These are phyloP conservation scores for Porcisia deanei DNA, from an alignment of 208 protist species.

Conservation along the genomic window DNA sequence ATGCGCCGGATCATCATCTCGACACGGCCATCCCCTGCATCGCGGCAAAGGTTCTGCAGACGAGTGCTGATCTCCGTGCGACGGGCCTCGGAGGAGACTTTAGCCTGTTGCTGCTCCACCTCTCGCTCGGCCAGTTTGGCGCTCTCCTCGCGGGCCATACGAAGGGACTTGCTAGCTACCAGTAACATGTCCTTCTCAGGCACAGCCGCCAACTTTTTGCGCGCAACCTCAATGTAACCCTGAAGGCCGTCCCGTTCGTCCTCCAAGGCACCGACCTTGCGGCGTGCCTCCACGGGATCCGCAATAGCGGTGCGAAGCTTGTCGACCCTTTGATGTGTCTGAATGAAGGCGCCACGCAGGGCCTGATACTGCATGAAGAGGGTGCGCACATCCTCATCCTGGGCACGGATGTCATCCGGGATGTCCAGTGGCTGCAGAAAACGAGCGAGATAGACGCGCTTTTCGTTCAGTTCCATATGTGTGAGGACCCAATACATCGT, in stretches of 20 bases:
- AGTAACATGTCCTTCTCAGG: slow-evolving; percentile 83
- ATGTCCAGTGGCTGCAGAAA: slow-evolving; percentile 89
- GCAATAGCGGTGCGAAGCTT: slow-evolving; percentile 65
- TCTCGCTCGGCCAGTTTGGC: slow-evolving; percentile 65
- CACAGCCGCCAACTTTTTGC: slow-evolving; percentile 70
- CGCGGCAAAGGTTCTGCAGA: slow-evolving; percentile 85
- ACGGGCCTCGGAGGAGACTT: slow-evolving; percentile 68
- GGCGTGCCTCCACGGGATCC: slow-evolving; percentile 76
- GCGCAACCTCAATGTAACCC: slow-evolving; percentile 69
- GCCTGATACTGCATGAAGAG: slow-evolving; percentile 88
- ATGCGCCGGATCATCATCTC: slow-evolving; percentile 87
- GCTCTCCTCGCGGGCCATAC: slow-evolving; percentile 75
- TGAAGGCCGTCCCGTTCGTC: slow-evolving; percentile 77
- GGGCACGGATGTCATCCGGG: slow-evolving; percentile 80
- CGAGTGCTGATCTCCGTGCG: slow-evolving; percentile 79
- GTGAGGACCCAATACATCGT: slow-evolving; percentile 90
- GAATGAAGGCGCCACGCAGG: slow-evolving; percentile 76
- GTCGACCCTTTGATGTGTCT: slow-evolving; percentile 84
- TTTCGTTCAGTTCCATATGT: slow-evolving; percentile 85
- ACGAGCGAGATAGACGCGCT: slow-evolving; percentile 90
- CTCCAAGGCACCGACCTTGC: slow-evolving; percentile 70
- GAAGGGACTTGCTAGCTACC: slow-evolving; percentile 68
- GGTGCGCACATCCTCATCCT: slow-evolving; percentile 87
- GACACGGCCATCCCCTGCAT: slow-evolving; percentile 72
- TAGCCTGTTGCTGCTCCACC: slow-evolving; percentile 81